Evolutionary conservation across 2,329 filamentous ascomycete species (phyloP), one percentile per base, ranked within the genome.

Genomic region (Botrytis hyacinthi): DNA sequence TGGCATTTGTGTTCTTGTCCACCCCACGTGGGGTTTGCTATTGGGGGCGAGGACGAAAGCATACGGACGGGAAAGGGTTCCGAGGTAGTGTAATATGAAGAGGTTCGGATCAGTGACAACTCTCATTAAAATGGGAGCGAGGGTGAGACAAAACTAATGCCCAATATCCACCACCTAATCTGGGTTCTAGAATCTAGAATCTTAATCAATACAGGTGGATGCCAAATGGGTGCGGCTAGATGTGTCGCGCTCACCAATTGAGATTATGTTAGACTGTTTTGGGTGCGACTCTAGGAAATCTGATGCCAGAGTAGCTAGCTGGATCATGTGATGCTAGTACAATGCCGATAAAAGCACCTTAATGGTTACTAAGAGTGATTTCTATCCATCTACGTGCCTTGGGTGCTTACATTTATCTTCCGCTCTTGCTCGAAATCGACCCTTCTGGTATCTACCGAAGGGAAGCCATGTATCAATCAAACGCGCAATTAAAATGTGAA

Each of bases 1-100:
- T 57, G 48, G 35, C 40, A 57, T 57, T 42, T 54, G 65, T 67
- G 46, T 54, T 54, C 46, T 67, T 67, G 46, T 67, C 26, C 35
- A 22, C 46, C 65, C 65, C 65, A 67, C 65, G 66, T 68, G 66
- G 66, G 65, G 35, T 68, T 8, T 57, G 16, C 35, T 22, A 57
- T 68, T 68, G 48, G 48, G 37, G 35, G 22, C 26, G 46, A 42
- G 65, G 46, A 42, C 57, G 46, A 68, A 67, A 32, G 14, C 44
- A 67, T 40, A 67, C 63, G 32, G 48, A 44, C 26, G n/a, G n/a
- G 18, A 32, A 57, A 57, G 35, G 35, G 18, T n/a, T 42, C 18
- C 42, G 12, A 66, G 37, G 42, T 66, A 35, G 62, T 66, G 62
- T 66, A 66, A 66, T 48, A 26, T 32, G 44, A 66, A 66, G 35